Evolutionary conservation across 495 filamentous ascomycete genomes (phyloP).

Genomic region (Staphylotrichum longicolle): DNA sequence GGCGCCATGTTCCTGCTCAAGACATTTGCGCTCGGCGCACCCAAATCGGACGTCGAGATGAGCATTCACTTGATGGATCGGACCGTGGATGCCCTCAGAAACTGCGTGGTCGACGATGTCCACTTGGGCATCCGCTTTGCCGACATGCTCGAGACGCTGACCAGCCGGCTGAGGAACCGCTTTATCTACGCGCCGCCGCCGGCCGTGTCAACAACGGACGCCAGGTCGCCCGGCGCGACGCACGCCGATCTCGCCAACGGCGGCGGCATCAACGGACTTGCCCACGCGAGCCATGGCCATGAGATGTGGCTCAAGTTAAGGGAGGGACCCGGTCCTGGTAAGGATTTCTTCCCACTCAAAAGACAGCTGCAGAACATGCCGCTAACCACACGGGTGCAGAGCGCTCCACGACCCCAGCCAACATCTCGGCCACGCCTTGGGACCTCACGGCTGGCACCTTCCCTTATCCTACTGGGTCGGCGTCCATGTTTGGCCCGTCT

Average conservation of each 20-base stretch:
- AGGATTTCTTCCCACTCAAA: constrained; percentile 7
- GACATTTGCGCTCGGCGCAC: constrained; percentile 91
- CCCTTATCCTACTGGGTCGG: constrained; percentile 46
- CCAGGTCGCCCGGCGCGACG: constrained; percentile 38
- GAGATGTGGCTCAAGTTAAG: constrained; percentile 36
- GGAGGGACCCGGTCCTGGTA: constrained; percentile 28
- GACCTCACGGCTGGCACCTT: constrained; percentile 49
- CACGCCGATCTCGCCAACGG: constrained; percentile 28
- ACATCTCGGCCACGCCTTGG: constrained; percentile 56
- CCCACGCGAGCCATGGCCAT: constrained; percentile 18
- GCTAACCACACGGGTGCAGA: constrained; percentile 29
- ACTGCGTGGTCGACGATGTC: constrained; percentile 90
- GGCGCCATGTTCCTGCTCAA: constrained; percentile 92
- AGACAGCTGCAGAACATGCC: not conserved
- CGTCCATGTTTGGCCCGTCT: constrained; percentile 46
- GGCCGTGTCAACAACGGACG: constrained; percentile 34
- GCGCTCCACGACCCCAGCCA: constrained; percentile 46
- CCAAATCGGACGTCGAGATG: constrained; percentile 79
- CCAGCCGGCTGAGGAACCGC: constrained; percentile 66
- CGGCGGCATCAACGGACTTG: constrained; percentile 28
- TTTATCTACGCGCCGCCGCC: constrained; percentile 62
- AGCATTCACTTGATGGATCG: constrained; percentile 78
- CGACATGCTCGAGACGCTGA: constrained; percentile 82
- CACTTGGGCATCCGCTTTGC: constrained; percentile 93
- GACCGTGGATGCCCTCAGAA: constrained; percentile 74